Evolutionary conservation across 2,329 filamentous ascomycete genomes (phyloP).

Genomic region (Alternaria conjuncta): DNA sequence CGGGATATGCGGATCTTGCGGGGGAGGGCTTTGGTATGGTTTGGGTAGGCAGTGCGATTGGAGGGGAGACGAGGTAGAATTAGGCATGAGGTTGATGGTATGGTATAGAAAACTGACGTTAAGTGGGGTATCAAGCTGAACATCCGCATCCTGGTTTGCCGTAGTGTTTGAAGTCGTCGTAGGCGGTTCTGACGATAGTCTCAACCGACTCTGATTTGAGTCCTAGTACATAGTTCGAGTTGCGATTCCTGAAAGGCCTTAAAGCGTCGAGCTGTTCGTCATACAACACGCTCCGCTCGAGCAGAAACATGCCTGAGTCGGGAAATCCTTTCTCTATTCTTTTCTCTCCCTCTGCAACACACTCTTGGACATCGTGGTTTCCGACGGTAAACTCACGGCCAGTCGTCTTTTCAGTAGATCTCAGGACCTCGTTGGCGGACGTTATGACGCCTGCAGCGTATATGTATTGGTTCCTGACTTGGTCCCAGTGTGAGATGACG

Average conservation of each 20-base stretch:
- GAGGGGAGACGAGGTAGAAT: not conserved
- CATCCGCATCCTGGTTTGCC: constrained; percentile 46
- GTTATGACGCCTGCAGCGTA: constrained; percentile 43
- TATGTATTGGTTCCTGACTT: constrained; percentile 45
- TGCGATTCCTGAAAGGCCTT: constrained; percentile 35
- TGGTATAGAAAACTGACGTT: not conserved
- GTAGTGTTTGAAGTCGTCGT: constrained; percentile 27
- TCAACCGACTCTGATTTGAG: constrained; percentile 28
- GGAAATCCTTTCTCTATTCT: constrained; percentile 47
- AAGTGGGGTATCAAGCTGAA: constrained; percentile 18
- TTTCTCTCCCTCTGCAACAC: constrained; percentile 41
- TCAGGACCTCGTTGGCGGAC: constrained; percentile 41
- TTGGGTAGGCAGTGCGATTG: not conserved
- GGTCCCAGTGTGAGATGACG: constrained; percentile 40
- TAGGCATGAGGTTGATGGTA: not conserved
- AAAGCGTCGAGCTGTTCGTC: constrained; percentile 36
- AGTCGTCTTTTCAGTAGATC: constrained; percentile 35
- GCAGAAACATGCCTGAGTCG: constrained; percentile 48
- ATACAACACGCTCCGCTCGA: constrained; percentile 48
- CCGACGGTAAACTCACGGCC: constrained; percentile 40
- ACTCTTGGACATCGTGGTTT: constrained; percentile 43
- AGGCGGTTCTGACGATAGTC: constrained; percentile 22
- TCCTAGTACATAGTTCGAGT: constrained; percentile 24
- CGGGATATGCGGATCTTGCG: not conserved
- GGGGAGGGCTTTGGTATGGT: not conserved